Evolutionary conservation across 2,329 filamentous ascomycete genomes (phyloP), one percentile per base, ranked within the genome.

Genomic region (Rutstroemia sp.): DNA sequence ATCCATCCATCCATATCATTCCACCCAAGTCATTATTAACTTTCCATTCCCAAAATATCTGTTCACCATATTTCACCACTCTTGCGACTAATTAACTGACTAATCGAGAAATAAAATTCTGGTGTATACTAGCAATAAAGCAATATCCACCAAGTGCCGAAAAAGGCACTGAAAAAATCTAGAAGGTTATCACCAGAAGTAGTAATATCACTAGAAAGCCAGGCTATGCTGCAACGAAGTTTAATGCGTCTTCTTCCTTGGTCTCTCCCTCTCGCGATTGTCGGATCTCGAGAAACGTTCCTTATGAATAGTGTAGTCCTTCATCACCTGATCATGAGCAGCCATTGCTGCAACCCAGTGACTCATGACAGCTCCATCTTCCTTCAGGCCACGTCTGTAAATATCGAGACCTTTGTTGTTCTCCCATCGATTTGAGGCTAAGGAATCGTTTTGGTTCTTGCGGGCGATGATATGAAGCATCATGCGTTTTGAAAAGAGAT

Each of bases 291-390:
- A 69, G 48, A 79, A 72, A 59, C 72, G 65, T 57, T 76, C 74
- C 64, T 72, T 71, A 47, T 75, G 65, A 47, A 70, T 75, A 69
- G 78, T 73, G 65, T 84, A 87, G 61, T 82, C 78, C 61, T 76
- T 73, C 56, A 89, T 72, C 9, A 78, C 77, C 56, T 75, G 69
- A 57, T 80, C 77, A 65, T 91, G 87, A 58, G 76, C 76, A 45
- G 81, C 78, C 58, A 79, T 81, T 7, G 81, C 81, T 8, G 77
- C 69, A 30, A 72, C 71, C 84, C 87, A 89, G 56, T 78, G 76
- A 64, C 75, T 75, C 56, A 83, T 75, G 5, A 88, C 80, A 48
- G 75, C 73, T 60, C 82, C 78, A 65, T 91, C 87, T 69, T 88
- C 81, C 61, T 80, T 78, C 55, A 86, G 71, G 67, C 80, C 81